Percentiles rank a stretch among this genome's conserved stretches.
Conservation (phyloP, 2,329 filamentous ascomycete genomes). For the Penicillium sp. region DNA sequence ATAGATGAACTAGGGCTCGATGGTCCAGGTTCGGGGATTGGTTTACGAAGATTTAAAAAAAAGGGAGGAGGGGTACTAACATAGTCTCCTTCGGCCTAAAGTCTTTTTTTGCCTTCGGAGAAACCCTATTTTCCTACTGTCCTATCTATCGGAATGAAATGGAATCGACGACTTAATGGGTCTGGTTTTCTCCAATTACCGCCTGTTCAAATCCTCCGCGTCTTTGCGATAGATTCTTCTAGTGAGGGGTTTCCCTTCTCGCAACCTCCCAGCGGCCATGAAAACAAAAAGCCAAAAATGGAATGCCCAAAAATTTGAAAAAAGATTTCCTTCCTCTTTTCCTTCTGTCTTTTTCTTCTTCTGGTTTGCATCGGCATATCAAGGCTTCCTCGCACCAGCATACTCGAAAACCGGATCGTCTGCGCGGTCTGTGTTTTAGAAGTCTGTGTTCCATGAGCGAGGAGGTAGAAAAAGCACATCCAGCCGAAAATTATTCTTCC, state of each 20-base stretch:
- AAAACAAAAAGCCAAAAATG: conserved; percentile 18
- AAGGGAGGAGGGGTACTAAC: conserved; percentile 18
- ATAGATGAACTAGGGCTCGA: conserved; percentile 27
- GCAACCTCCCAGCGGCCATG: conserved; percentile 6
- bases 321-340: conserved; percentile 6
- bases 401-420: conserved; percentile 25
- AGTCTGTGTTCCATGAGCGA: conserved; percentile 37
- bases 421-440: conserved; percentile 23
- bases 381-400: conserved; percentile 45
- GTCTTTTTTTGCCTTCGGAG: conserved; percentile 20
- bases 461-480: conserved; percentile 42
- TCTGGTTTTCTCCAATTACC: conserved; percentile 18
- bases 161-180: conserved; percentile 29
- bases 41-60: conserved; percentile 15
- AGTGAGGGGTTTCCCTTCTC: neutral
- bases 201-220: conserved; percentile 14
- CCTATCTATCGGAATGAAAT: conserved; percentile 31
- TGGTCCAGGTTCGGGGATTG: conserved; percentile 27
- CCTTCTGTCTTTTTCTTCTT: conserved; percentile 1
- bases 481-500: conserved; percentile 37
- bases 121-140: conserved; percentile 27
- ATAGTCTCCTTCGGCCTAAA: conserved; percentile 17
- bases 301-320: conserved; percentile 13
- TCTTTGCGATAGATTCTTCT: conserved; percentile 17
- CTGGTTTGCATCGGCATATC: conserved; percentile 37